Evolutionary conservation across 1,139 yeast genomes (phyloP), one percentile per base, ranked within the genome.

Genomic region (Debaryomycetaceae sp.): DNA sequence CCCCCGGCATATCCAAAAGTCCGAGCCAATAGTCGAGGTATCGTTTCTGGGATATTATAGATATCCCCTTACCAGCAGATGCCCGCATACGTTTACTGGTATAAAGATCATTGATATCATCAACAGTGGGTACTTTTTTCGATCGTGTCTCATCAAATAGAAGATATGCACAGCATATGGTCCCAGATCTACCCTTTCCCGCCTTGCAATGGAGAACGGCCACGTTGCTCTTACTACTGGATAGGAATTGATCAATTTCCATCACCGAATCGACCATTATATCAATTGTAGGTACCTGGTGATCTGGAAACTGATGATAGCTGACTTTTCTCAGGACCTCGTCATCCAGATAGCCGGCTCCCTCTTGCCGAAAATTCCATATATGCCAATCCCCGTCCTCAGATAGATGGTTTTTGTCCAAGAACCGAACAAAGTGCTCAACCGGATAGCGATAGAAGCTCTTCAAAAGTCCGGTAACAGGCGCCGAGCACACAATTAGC

Each of bases 111-210:
- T 79, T 69, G 1, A 89, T 87, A 14, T 68, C 72, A 1, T 67
- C 62, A 27, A 75, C 66, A 0, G 69, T 53, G n/a, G 52, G 33
- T 4, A 20, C 33, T 2, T 41, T 33, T 3, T 53, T 48, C 5
- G 24, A 33, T 9, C 36, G 43, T 65, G 49, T 4, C 58, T 65
- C 62, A 40, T 73, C 67, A 49, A 55, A 63, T 76, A 90, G 81
- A 48, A 91, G 61, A 56, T 82, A 86, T 0, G 91, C 88, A 53
- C 90, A 81, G 3, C 79, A 77, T 4, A 88, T 65, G 0, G 91
- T 78, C 0, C 98, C 98, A 0, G 96, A 83, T 33, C 98, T 68
- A 0, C 98, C 98, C 60, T 89, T 91, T 0, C 98, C 98, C 47
- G 89, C 90, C 56, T 87, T 84, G 59, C 98, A 93, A 59, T 93